phyloP scores from a whole-genome alignment of 1,139 yeast species.

The Hyphopichia buzzinii region DNA sequence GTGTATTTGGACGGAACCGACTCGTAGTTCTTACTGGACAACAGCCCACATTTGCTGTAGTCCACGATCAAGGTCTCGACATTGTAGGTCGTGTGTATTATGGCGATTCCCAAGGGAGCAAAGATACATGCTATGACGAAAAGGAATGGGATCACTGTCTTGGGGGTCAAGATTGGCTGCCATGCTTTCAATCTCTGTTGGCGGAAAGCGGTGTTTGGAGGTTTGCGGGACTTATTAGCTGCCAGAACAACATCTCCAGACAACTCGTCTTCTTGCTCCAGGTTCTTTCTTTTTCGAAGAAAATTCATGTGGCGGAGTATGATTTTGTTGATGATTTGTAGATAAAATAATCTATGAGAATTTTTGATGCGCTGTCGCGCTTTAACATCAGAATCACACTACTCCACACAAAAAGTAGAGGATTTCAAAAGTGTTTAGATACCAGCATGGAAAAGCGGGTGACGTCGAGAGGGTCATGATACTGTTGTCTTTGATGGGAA shows the following conservation, averaged over 20 bases:
- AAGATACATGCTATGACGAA: constrained; percentile 62
- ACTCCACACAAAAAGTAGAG: too few relatives aligned
- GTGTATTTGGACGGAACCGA: constrained; percentile 53
- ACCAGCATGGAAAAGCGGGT: too few relatives aligned
- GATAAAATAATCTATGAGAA: too few relatives aligned
- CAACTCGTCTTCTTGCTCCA: constrained; percentile 27
- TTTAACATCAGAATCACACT: too few relatives aligned
- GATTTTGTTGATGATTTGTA: background rate
- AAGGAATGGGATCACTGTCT: constrained; percentile 68
- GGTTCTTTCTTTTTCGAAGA: constrained; percentile 34
- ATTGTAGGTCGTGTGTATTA: constrained; percentile 55
- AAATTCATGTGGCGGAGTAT: constrained; percentile 25
- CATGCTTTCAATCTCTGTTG: constrained; percentile 74
- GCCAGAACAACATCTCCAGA: constrained; percentile 22
- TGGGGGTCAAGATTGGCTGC: constrained; percentile 81
- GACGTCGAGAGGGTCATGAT: too few relatives aligned
- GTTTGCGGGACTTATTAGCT: constrained; percentile 56
- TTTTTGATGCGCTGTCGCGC: too few relatives aligned
- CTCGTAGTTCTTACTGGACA: constrained; percentile 35
- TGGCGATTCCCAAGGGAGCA: constrained; percentile 73
- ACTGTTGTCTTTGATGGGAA: too few relatives aligned
- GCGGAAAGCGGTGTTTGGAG: constrained; percentile 77
- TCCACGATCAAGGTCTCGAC: constrained; percentile 60
- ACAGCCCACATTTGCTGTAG: constrained; percentile 53
- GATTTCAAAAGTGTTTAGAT: too few relatives aligned